Evolutionary conservation across 2,329 filamentous ascomycete species (phyloP).

Genomic region (Colletotrichum truncatum): DNA sequence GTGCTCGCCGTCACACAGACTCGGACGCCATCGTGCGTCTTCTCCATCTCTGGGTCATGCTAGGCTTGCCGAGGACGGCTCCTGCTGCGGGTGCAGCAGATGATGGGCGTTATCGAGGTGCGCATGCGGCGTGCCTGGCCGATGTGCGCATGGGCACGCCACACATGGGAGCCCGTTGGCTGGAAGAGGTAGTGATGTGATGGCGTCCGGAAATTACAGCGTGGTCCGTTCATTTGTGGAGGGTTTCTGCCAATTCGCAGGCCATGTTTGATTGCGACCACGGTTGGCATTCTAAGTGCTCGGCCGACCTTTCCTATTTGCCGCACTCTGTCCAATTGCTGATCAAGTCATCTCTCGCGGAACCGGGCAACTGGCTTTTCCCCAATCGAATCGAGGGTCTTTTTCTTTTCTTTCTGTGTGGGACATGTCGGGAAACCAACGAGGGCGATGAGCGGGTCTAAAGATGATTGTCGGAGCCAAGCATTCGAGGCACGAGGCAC

Average conservation of each 20-base stretch:
- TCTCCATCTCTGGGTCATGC: constrained; percentile 5
- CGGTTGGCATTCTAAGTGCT: constrained; percentile 2
- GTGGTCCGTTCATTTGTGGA: constrained; percentile 15
- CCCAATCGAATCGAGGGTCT: constrained; percentile 8
- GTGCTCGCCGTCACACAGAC: constrained; percentile 23
- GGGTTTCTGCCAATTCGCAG: constrained; percentile 21
- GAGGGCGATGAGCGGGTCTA: background rate
- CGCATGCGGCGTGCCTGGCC: constrained; percentile 27
- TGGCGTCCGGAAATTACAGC: constrained; percentile 28
- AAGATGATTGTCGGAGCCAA: constrained; percentile 2
- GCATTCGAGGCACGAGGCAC: constrained; percentile 3
- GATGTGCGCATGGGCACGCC: constrained; percentile 34
- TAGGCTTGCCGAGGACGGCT: constrained; percentile 17
- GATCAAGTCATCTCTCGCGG: constrained; percentile 16
- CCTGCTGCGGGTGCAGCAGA: background rate
- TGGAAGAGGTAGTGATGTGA: constrained; percentile 30
- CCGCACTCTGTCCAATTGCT: constrained; percentile 21
- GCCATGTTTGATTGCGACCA: constrained; percentile 17
- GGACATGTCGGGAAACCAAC: constrained; percentile 3
- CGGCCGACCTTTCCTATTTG: constrained; percentile 7
- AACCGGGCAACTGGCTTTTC: background rate
- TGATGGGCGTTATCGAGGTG: background rate
- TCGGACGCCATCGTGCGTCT: constrained; percentile 1
- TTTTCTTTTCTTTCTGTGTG: constrained; percentile 4
- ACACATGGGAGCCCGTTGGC: constrained; percentile 21